These are phyloP conservation scores for Aspergillus taichungensis DNA, from an alignment of 495 filamentous ascomycete species.

Conservation along the genomic window DNA sequence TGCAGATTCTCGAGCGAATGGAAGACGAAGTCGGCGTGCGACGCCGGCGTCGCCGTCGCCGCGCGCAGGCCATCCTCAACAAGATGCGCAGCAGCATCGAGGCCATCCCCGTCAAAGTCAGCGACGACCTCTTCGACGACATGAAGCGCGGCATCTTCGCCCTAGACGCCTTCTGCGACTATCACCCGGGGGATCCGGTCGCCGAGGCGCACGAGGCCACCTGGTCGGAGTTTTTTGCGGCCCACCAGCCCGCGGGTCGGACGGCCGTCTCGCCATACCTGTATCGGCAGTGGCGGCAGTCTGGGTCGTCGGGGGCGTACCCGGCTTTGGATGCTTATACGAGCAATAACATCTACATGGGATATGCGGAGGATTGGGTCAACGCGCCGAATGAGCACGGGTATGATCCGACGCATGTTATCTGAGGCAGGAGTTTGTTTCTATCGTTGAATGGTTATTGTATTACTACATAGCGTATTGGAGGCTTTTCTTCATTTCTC, in stretches of 20 bases:
- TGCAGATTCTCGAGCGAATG: slow-evolving; percentile 14
- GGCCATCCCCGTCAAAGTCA: slow-evolving; percentile 15
- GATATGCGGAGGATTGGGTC: slow-evolving; percentile 1
- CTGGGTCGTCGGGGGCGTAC: slow-evolving; percentile 3
- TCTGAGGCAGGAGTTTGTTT: background rate
- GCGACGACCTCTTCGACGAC: slow-evolving; percentile 14
- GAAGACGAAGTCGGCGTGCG: slow-evolving; percentile 14
- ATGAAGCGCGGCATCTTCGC: slow-evolving; percentile 20
- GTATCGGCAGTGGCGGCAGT: slow-evolving; percentile 9
- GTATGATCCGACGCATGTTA: background rate
- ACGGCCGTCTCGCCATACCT: slow-evolving; percentile 12
- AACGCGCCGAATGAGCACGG: background rate
- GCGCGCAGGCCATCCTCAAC: slow-evolving; percentile 11
- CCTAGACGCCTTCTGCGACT: slow-evolving; percentile 16
- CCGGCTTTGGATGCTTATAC: slow-evolving; percentile 8
- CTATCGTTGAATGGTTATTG: background rate
- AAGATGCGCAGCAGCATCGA: slow-evolving; percentile 14
- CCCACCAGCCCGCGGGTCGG: slow-evolving; percentile 1
- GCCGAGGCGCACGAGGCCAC: slow-evolving; percentile 10
- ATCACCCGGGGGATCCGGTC: slow-evolving; percentile 15
- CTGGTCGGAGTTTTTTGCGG: slow-evolving; percentile 6
- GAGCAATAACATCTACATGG: slow-evolving; percentile 5
- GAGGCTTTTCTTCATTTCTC: background rate
- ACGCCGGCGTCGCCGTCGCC: slow-evolving; percentile 10
- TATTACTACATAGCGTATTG: no score